phyloP scores from a whole-genome alignment of 2,329 filamentous ascomycete species.

The Paecilomyces sp. region DNA sequence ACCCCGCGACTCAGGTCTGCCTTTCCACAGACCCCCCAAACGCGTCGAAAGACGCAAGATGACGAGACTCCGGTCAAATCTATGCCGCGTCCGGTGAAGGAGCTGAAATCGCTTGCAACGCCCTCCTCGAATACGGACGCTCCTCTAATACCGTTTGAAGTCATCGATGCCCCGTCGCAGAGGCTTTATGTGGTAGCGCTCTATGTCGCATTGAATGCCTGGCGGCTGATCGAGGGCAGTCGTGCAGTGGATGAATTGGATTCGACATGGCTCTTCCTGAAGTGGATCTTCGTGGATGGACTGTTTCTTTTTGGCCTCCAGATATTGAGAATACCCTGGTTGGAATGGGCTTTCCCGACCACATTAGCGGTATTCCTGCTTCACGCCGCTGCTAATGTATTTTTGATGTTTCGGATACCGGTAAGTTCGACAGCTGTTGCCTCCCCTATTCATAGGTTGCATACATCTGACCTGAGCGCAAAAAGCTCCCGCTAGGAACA shows the following conservation, averaged over 20 bases:
- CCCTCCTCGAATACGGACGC: constrained; percentile 16
- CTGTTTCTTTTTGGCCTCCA: constrained; percentile 82
- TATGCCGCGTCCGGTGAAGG: constrained; percentile 14
- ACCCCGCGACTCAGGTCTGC: constrained; percentile 78
- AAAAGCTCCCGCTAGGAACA: constrained; percentile 62
- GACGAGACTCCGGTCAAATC: constrained; percentile 20
- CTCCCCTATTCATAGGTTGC: not conserved
- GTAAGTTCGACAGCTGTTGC: constrained; percentile 38
- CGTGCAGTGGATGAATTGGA: constrained; percentile 73
- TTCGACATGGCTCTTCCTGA: constrained; percentile 85
- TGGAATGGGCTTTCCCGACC: constrained; percentile 76
- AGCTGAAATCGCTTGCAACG: constrained; percentile 16
- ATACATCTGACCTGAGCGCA: constrained; percentile 2
- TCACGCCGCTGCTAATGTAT: constrained; percentile 68
- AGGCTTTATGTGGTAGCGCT: constrained; percentile 78
- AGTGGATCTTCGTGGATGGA: constrained; percentile 86
- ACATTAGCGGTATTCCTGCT: constrained; percentile 63
- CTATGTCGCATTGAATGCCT: constrained; percentile 68
- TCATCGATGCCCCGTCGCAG: constrained; percentile 87
- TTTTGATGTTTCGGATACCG: constrained; percentile 89
- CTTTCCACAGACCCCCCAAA: constrained; percentile 67
- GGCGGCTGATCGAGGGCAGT: constrained; percentile 82
- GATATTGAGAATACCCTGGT: constrained; percentile 85
- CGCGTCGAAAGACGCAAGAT: constrained; percentile 30
- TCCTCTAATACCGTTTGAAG: constrained; percentile 71